Conservation (phyloP, 1,284 basidiomycete genomes). For the Anthracocystis setariae region DNA sequence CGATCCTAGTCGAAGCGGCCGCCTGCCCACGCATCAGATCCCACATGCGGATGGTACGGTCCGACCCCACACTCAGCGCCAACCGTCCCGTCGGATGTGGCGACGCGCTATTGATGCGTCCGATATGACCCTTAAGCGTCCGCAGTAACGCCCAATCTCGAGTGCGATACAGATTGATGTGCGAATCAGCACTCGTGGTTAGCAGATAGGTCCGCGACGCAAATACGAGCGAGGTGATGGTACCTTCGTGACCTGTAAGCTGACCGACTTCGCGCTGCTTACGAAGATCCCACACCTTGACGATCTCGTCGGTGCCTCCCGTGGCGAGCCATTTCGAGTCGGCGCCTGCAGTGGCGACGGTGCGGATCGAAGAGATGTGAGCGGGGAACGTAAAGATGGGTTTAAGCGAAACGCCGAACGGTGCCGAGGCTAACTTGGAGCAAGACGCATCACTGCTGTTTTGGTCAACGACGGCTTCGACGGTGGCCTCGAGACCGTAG, state of each 20-base stretch:
- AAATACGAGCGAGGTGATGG: slow-evolving; percentile 88
- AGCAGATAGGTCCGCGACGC: slow-evolving; percentile 88
- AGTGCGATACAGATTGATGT: slow-evolving; percentile 87
- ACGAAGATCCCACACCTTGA: slow-evolving; percentile 96
- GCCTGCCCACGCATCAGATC: slow-evolving; percentile 95
- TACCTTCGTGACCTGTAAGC: slow-evolving; percentile 91
- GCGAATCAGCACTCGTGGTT: slow-evolving; percentile 80
- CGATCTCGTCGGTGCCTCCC: slow-evolving; percentile 90
- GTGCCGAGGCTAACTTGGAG: slow-evolving; percentile 13
- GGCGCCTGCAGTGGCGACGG: slow-evolving; percentile 75
- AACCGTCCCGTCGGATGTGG: slow-evolving; percentile 92
- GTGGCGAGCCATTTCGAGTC: slow-evolving; percentile 87
- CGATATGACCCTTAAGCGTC: slow-evolving; percentile 89
- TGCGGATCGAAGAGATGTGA: slow-evolving; percentile 90
- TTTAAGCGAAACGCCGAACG: slow-evolving; percentile 68
- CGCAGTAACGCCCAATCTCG: slow-evolving; percentile 92
- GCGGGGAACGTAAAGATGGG: slow-evolving; percentile 96
- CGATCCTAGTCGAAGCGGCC: slow-evolving; percentile 80
- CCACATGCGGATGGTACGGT: slow-evolving; percentile 93
- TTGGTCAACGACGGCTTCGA: slow-evolving; percentile 65
- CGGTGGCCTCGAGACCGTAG: slow-evolving; percentile 84
- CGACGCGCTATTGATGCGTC: slow-evolving; percentile 85
- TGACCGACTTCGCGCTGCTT: slow-evolving; percentile 90
- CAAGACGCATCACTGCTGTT: slow-evolving; percentile 50
- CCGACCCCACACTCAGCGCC: slow-evolving; percentile 88